Evolutionary conservation across 2,329 filamentous ascomycete species (phyloP).

Genomic region (Cercospora beticola): DNA sequence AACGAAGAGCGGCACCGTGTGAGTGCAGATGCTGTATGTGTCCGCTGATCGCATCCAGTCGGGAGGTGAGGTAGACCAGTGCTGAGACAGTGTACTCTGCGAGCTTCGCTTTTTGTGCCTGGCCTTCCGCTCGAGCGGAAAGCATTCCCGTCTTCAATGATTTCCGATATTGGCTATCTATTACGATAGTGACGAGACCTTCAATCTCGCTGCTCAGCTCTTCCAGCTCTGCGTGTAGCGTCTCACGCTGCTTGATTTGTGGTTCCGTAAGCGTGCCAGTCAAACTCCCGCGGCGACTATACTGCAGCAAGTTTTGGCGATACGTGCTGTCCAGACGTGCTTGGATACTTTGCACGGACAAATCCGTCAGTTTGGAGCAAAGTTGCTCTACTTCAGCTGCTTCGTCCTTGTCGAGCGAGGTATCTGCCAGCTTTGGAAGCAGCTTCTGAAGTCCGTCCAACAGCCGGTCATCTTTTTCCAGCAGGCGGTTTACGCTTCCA

Average conservation of each 20-base stretch:
- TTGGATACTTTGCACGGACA: constrained; percentile 45
- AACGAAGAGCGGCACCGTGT: constrained; percentile 28
- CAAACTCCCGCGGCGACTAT: constrained; percentile 5
- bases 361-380: constrained; percentile 47
- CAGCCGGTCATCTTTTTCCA: constrained; percentile 60
- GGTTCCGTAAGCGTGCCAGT: constrained; percentile 28
- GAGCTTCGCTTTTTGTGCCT: constrained; percentile 42
- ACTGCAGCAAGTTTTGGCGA: constrained; percentile 28
- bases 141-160: constrained; percentile 53
- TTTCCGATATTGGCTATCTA: constrained; percentile 65
- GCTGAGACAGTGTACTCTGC: constrained; percentile 45
- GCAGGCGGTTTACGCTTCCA: constrained; percentile 51
- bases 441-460: constrained; percentile 66
- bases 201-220: constrained; percentile 69
- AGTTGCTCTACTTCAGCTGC: constrained; percentile 58
- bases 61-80: constrained; percentile 43
- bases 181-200: constrained; percentile 68
- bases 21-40: constrained; percentile 33
- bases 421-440: constrained; percentile 57
- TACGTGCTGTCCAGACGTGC: constrained; percentile 54
- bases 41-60: constrained; percentile 33
- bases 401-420: constrained; percentile 46
- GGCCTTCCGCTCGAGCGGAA: constrained; percentile 39
- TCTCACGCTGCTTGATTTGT: constrained; percentile 38
- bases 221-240: constrained; percentile 63